Percentiles rank a stretch among this genome's conserved stretches.
These are phyloP conservation scores for Diutina neorugosa DNA, from an alignment of 1,139 yeast species.

Conservation along the genomic window DNA sequence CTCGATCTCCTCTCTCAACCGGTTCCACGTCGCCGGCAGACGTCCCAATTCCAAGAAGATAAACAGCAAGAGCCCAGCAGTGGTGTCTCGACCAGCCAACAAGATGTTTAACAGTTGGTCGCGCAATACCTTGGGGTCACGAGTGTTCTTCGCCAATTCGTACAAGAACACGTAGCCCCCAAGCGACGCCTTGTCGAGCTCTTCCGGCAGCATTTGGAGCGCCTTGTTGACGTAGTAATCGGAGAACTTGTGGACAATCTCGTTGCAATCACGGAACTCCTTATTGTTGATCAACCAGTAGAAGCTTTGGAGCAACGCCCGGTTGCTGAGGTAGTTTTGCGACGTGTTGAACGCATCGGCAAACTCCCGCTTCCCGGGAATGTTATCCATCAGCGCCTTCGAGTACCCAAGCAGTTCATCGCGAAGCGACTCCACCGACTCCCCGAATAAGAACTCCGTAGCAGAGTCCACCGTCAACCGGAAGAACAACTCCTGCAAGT, in stretches of 20 bases:
- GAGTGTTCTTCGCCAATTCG: slow-evolving; percentile 38
- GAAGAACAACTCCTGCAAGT: slow-evolving; percentile 4
- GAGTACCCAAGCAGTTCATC: slow-evolving; percentile 1
- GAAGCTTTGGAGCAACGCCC: slow-evolving; percentile 7
- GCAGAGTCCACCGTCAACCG: slow-evolving; percentile 3
- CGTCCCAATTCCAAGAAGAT: slow-evolving; percentile 33
- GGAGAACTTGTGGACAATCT: slow-evolving; percentile 23
- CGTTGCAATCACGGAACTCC: slow-evolving; percentile 13
- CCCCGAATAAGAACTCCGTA: slow-evolving; percentile 3
- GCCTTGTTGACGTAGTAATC: slow-evolving; percentile 18
- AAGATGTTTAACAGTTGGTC: slow-evolving; percentile 41
- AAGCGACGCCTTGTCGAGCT: slow-evolving; percentile 23
- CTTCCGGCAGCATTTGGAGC: slow-evolving; percentile 12
- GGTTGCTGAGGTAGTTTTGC: slow-evolving; percentile 7
- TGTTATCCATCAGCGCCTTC: not conserved
- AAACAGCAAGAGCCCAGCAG: slow-evolving; percentile 42
- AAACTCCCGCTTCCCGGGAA: slow-evolving; percentile 5
- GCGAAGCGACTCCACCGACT: not conserved
- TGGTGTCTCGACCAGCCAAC: slow-evolving; percentile 47
- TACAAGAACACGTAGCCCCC: slow-evolving; percentile 39
- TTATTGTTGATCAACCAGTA: slow-evolving; percentile 7
- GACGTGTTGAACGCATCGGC: slow-evolving; percentile 8
- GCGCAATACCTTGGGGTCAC: slow-evolving; percentile 35
- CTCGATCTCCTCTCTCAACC: slow-evolving; percentile 27
- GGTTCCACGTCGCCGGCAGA: slow-evolving; percentile 25